phyloP scores from a whole-genome alignment of 306 rosid species.

The Albizia julibrissin region DNA sequence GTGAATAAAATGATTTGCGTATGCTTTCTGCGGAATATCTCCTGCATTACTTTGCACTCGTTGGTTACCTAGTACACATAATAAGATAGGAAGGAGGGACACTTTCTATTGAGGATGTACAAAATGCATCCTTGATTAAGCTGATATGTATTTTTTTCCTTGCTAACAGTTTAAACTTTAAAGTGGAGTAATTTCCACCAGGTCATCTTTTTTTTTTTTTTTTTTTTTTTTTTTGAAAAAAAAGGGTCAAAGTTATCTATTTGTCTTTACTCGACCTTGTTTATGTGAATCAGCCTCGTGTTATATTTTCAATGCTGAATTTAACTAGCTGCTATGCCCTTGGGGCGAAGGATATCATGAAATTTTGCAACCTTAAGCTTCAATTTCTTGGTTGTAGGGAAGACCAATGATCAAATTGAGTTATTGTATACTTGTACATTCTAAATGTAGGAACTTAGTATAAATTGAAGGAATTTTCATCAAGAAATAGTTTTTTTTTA shows the following conservation, averaged over 20 bases:
- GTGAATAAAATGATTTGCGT: slow-evolving; percentile 23
- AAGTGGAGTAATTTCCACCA: neutral
- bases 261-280: neutral
- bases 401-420: neutral
- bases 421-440: no score
- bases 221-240: no score
- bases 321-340: neutral
- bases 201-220: no score
- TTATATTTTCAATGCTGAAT: neutral
- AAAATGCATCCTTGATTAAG: neutral
- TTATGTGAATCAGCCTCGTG: neutral
- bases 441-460: no score
- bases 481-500: no score
- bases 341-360: neutral
- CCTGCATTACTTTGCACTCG: neutral
- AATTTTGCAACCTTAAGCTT: neutral
- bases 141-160: neutral
- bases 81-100: neutral
- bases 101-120: neutral
- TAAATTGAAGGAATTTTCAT: no score
- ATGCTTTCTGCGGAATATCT: slow-evolving; percentile 22
- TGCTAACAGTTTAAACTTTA: neutral
- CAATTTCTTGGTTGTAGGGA: neutral
- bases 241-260: neutral
- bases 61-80: neutral